phyloP scores from a whole-genome alignment of 345 rosid genomes.

The Geranium rotundifolium region DNA sequence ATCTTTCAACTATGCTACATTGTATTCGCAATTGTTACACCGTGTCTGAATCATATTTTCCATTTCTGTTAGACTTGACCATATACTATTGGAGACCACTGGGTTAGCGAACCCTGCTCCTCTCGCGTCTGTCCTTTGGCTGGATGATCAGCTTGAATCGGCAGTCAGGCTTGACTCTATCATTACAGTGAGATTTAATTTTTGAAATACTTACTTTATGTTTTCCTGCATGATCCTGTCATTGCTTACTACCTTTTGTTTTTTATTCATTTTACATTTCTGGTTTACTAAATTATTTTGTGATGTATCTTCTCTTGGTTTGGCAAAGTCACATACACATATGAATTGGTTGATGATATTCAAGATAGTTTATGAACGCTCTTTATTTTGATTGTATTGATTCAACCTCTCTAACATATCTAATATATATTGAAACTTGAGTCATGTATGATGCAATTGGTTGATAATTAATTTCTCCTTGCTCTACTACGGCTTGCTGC shows the following conservation, averaged over 20 bases:
- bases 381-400: too few relatives aligned
- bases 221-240: background rate
- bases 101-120: slow-evolving; percentile 97
- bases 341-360: too few relatives aligned
- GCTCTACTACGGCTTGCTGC: too few relatives aligned
- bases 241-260: slow-evolving; percentile 4
- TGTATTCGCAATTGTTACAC: too few relatives aligned
- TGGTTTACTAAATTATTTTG: background rate
- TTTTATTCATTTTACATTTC: background rate
- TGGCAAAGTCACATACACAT: too few relatives aligned
- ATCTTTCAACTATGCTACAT: too few relatives aligned
- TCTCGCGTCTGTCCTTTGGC: slow-evolving; percentile 84
- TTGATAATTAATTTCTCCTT: too few relatives aligned
- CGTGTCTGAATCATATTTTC: background rate
- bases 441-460: too few relatives aligned
- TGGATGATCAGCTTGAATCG: slow-evolving; percentile 91
- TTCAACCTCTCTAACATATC: too few relatives aligned
- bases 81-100: slow-evolving; percentile 93
- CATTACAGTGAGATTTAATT: slow-evolving; percentile 46
- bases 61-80: slow-evolving; percentile 54
- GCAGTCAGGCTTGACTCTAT: slow-evolving; percentile 85
- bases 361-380: too few relatives aligned
- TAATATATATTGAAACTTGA: too few relatives aligned
- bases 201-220: background rate
- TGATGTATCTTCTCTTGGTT: too few relatives aligned